Evolutionary conservation across 805 yeast genomes (phyloP).

Genomic region (Isabelozyma pseudorhagii): DNA sequence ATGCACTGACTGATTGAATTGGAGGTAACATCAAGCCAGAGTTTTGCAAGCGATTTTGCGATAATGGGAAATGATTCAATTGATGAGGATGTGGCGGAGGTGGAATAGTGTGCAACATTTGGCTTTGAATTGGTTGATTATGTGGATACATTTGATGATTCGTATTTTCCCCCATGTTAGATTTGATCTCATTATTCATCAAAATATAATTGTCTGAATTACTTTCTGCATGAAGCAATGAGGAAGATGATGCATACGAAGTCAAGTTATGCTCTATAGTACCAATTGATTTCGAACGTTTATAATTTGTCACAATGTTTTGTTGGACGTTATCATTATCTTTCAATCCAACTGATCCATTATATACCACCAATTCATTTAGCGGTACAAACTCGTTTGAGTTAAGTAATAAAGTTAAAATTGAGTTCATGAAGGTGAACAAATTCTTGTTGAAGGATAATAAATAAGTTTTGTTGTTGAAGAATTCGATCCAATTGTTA

Average conservation of each 20-base stretch:
- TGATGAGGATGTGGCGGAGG: not conserved
- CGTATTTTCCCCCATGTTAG: not conserved
- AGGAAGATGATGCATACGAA: not conserved
- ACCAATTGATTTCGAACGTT: not conserved
- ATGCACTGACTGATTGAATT: not conserved
- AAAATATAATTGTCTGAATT: not conserved
- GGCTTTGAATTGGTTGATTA: not conserved
- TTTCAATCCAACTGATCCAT: not conserved
- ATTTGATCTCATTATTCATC: not conserved
- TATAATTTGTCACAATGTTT: not conserved
- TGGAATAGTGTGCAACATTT: not conserved
- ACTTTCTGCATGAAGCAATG: not conserved
- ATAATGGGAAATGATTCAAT: not conserved
- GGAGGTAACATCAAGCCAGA: not conserved
- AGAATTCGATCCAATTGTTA: slow-evolving; percentile 8
- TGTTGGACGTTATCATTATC: not conserved
- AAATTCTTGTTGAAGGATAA: not conserved
- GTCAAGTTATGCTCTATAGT: not conserved
- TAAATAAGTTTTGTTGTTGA: not conserved
- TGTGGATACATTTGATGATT: not conserved
- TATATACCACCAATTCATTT: not conserved
- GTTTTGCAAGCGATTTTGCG: not conserved
- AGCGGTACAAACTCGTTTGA: not conserved
- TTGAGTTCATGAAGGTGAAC: not conserved
- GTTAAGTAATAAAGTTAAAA: not conserved